Percentiles rank a stretch among this genome's conserved stretches.
Conservation (phyloP, 2,329 filamentous ascomycete genomes). For the Ramularia collo-cygni region DNA sequence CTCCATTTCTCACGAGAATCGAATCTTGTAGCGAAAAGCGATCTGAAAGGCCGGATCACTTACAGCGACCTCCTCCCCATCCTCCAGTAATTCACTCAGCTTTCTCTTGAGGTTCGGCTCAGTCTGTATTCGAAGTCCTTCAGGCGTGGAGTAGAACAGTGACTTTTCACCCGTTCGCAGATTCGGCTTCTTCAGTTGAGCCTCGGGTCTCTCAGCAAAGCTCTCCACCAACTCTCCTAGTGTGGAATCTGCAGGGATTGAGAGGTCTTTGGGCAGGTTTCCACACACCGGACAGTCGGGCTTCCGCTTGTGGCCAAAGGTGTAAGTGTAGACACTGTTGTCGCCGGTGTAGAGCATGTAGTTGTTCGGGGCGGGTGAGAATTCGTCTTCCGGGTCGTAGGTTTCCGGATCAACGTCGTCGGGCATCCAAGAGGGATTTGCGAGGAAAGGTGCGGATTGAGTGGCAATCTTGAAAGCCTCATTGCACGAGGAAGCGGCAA, state of each 20-base stretch:
- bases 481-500: slow-evolving; percentile 92
- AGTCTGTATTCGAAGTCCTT: slow-evolving; percentile 76
- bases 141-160: slow-evolving; percentile 81
- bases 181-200: slow-evolving; percentile 90
- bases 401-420: slow-evolving; percentile 17
- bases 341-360: slow-evolving; percentile 99
- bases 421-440: slow-evolving; percentile 51
- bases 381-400: slow-evolving; percentile 17
- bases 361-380: slow-evolving; percentile 46
- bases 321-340: slow-evolving; percentile 93
- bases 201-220: slow-evolving; percentile 73
- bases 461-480: slow-evolving; percentile 94
- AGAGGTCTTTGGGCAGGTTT: slow-evolving; percentile 67
- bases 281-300: slow-evolving; percentile 93
- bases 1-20: slow-evolving; percentile 15
- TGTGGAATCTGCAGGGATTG: slow-evolving; percentile 63
- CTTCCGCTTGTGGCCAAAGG: slow-evolving; percentile 91
- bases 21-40: slow-evolving; percentile 56
- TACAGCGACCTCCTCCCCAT: slow-evolving; percentile 85
- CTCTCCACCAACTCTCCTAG: slow-evolving; percentile 80
- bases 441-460: slow-evolving; percentile 70
- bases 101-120: slow-evolving; percentile 74
- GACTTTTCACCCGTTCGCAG: slow-evolving; percentile 74
- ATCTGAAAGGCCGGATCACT: slow-evolving; percentile 84
- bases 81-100: slow-evolving; percentile 65